A percentile compares a stretch with the other conserved stretches of the same genome.
Conservation (phyloP, 805 yeast species). For the Pichia californica region DNA sequence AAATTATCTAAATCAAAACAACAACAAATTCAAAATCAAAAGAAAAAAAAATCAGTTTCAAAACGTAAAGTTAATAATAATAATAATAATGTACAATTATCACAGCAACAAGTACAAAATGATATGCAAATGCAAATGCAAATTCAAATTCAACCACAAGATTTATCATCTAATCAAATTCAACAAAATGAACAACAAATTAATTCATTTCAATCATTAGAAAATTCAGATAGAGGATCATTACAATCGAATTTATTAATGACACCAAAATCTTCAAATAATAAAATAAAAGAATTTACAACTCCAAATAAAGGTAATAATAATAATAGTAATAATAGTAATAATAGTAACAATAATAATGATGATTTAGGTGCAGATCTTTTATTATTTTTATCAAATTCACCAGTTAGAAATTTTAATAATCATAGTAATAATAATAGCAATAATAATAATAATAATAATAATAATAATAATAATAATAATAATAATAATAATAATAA, state of each 20-base stretch:
- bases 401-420: conserved; percentile 42
- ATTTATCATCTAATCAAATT: too few relatives aligned
- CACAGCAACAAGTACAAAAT: too few relatives aligned
- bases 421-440: conserved; percentile 11
- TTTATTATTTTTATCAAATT: conserved; percentile 73
- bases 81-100: conserved; percentile 1
- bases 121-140: too few relatives aligned
- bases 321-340: too few relatives aligned
- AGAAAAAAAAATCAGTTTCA: background rate
- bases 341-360: conserved; percentile 5
- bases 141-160: too few relatives aligned
- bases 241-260: conserved; percentile 23
- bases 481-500: conserved; percentile 8
- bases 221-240: conserved; percentile 7
- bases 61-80: conserved; percentile 7
- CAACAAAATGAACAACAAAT: background rate
- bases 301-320: conserved; percentile 22
- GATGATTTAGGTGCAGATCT: conserved; percentile 71
- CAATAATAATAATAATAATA: conserved; percentile 10
- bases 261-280: conserved; percentile 25
- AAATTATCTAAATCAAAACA: too few relatives aligned
- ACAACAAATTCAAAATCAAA: too few relatives aligned
- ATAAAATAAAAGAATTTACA: conserved; percentile 17
- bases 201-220: background rate
- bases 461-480: conserved; percentile 8